A percentile compares a stretch with the other conserved stretches of the same genome.
Evolutionary conservation across 2,329 filamentous ascomycete species (phyloP).

Genomic region (Claviceps citrina): DNA sequence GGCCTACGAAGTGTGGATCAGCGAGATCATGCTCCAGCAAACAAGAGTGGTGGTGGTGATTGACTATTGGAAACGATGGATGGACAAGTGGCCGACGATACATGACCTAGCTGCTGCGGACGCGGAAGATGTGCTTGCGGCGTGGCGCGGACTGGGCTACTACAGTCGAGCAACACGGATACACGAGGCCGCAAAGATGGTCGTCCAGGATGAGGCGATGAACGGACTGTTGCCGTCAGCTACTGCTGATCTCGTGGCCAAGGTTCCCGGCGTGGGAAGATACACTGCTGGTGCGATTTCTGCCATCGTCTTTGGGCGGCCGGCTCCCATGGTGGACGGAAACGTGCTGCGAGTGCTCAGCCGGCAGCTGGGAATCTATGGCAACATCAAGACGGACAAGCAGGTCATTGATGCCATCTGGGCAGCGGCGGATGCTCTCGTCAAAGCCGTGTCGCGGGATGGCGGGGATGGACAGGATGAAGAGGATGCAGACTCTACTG

Average conservation of each 20-base stretch:
- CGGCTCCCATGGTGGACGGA: constrained; percentile 47
- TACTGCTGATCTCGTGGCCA: constrained; percentile 29
- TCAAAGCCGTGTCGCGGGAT: constrained; percentile 33
- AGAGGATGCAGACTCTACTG: constrained; percentile 10
- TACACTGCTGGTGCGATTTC: constrained; percentile 50
- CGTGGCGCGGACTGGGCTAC: constrained; percentile 48
- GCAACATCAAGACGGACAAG: constrained; percentile 42
- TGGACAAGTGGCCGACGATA: constrained; percentile 43
- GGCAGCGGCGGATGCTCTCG: constrained; percentile 41
- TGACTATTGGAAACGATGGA: constrained; percentile 49
- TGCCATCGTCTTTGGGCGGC: constrained; percentile 44
- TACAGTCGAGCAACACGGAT: constrained; percentile 49
- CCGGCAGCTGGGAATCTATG: constrained; percentile 41
- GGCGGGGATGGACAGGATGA: constrained; percentile 16
- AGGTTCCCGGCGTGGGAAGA: constrained; percentile 43
- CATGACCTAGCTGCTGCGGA: constrained; percentile 37
- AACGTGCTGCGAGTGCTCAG: constrained; percentile 47
- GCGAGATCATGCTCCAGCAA: constrained; percentile 53
- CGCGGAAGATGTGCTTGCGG: constrained; percentile 39
- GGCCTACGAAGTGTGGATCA: constrained; percentile 52
- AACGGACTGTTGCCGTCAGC: constrained; percentile 34
- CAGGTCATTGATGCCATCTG: constrained; percentile 37
- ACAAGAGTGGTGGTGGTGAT: constrained; percentile 47
- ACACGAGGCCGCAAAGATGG: constrained; percentile 38
- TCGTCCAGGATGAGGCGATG: constrained; percentile 27